Evolutionary conservation across 2,329 filamentous ascomycete species (phyloP), one percentile per base, ranked within the genome.

Genomic region (Ceratocystis alfenasii): DNA sequence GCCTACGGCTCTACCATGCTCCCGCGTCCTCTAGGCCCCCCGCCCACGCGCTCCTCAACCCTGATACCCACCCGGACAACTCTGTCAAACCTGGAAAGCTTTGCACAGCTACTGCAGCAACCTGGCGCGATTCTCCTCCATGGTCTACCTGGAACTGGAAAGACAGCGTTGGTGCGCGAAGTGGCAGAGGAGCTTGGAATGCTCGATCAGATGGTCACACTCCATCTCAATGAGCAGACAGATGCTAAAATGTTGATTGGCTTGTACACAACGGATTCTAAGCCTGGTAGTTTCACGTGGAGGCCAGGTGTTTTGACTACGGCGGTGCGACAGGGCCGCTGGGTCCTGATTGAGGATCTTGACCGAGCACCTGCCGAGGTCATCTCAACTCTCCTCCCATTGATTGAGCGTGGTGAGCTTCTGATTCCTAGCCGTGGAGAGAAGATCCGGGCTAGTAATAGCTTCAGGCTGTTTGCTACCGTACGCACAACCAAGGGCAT

Each of bases 161-260:
- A 99, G 78, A 96, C 94, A 0, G 86, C 89, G 0, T 76, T 95
- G 22, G 84, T 95, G 15, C 88, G 90, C 69, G 87, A 96, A 73
- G 82, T 93, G 68, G 92, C 93, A 28, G 84, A 83, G 71, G 83
- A 87, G 70, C 83, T 97, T 65, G 89, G 88, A 68, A 90, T 90
- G 75, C 83, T 89, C 25, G 83, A 86, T 5, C 84, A 83, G 67
- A 91, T 99, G 85, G 88, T 99, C 64, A 97, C 93, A 2, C 80
- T 99, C 36, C 93, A 99, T 75, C 79, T 99, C 44, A 99, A 99
- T 73, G 94, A 97, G 75, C 95, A 99, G 75, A 97, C 92, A 1
- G 94, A 99, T 75, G 92, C 93, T 0, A 99, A 99, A 75, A 89
- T 95, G 78, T 83, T 99, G 50, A 85, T 99, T 69, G 94, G 94